These are phyloP conservation scores for Gracilaria vermiculophylla DNA, from an alignment of 23 red algal genomes.

Conservation along the genomic window DNA sequence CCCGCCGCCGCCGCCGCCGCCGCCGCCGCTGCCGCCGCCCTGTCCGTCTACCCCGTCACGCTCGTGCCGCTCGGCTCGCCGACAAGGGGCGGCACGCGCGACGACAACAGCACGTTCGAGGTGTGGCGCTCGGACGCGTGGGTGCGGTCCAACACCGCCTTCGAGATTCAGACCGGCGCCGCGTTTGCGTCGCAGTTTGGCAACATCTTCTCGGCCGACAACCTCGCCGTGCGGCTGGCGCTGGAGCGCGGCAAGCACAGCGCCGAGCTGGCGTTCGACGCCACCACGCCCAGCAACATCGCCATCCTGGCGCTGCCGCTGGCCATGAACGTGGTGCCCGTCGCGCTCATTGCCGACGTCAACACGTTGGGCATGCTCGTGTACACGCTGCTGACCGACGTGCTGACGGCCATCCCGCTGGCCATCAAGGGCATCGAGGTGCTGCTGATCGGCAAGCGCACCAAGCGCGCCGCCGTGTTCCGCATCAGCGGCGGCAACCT, in stretches of 20 bases:
- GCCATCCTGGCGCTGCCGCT: slow-evolving; percentile 42
- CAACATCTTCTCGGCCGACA: slow-evolving; percentile 29
- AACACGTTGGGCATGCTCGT: slow-evolving; percentile 43
- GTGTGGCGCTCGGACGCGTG: neutral
- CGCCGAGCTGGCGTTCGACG: slow-evolving; percentile 27
- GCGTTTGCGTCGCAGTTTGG: slow-evolving; percentile 4
- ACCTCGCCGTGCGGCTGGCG: slow-evolving; percentile 27
- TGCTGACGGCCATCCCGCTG: slow-evolving; percentile 18
- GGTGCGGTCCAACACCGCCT: neutral
- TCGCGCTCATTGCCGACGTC: slow-evolving; percentile 53
- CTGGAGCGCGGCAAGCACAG: slow-evolving; percentile 21
- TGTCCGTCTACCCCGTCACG: neutral
- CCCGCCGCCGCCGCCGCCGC: neutral
- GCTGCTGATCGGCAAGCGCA: neutral
- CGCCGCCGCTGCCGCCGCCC: neutral
- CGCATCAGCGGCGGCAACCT: slow-evolving; percentile 11
- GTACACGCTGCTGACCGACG: slow-evolving; percentile 44
- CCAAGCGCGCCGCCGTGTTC: neutral
- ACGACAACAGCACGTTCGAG: too few relatives aligned
- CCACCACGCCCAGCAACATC: slow-evolving; percentile 45
- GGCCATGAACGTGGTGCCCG: slow-evolving; percentile 39
- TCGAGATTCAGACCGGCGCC: neutral
- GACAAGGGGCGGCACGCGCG: neutral
- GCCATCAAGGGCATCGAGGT: slow-evolving; percentile 43
- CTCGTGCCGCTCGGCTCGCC: neutral